Evolutionary conservation across 805 yeast species (phyloP), one percentile per base, ranked within the genome.

Genomic region (Nakazawaea wyomingensis): DNA sequence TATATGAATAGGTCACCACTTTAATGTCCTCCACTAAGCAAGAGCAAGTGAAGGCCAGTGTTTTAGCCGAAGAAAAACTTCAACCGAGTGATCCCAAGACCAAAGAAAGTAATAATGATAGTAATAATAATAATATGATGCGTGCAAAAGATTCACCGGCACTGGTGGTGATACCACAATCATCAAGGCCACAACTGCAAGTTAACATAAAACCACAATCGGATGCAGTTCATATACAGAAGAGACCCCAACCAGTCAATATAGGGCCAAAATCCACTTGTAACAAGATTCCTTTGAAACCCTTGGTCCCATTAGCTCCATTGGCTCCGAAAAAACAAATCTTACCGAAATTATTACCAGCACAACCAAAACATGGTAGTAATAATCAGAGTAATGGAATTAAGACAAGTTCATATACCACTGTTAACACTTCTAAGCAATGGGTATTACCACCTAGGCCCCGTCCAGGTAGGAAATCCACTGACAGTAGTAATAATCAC

Each of bases 401-500:
- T 11, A 24, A 24, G 27, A 24, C 11, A 24, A 24, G 27, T 11
- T 24, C 32, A 13, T 10, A 13, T 13, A 10, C 32, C 8, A 13
- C 63, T 28, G 66, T 59, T 31, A 54, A 59, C 17, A 59, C 62
- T 5, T 56, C 62, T 3, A 62, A 61, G 37, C 60, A 62, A 48
- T 76, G 82, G 80, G 75, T 74, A 4, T 59, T 76, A 30, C 82
- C 81, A 3, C 81, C 81, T 3, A 59, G 82, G 37, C 80, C 81
- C 4, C 72, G 71, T 45, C 75, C 74, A 0, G 73, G 72, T 5
- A 41, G 60, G 16, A 69, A 68, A 52, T 73, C 74, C 13, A 39
- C 42, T 3, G 45, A 45, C 2, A 9, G 8, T 24, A 24, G 11
- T 24, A 24, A 8, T 11, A 24, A 24, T 24, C 8, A 11, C 27